These are phyloP conservation scores for Endoconidiophora polonica DNA, from an alignment of 2,329 filamentous ascomycete genomes.

Conservation along the genomic window DNA sequence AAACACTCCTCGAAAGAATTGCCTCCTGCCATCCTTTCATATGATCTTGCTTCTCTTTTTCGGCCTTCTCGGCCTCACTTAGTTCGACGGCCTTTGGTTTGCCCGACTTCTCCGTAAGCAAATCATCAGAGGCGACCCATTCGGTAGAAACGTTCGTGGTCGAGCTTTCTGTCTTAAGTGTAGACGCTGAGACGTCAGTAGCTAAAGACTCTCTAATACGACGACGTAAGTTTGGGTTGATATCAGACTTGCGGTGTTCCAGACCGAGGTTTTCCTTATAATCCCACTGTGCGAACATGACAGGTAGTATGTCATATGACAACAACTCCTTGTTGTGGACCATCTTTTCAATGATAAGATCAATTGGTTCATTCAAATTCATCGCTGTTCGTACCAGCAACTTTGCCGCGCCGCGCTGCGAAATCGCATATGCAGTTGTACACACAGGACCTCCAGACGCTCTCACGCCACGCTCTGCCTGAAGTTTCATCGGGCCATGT, in stretches of 20 bases:
- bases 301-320: constrained; percentile 16
- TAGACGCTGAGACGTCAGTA: too few relatives aligned
- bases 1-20: background rate
- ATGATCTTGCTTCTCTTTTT: background rate
- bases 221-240: too few relatives aligned
- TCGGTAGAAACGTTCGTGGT: too few relatives aligned
- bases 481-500: constrained; percentile 8
- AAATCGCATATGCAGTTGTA: constrained; percentile 18
- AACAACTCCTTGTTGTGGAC: constrained; percentile 15
- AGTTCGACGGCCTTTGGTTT: background rate
- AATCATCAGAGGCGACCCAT: too few relatives aligned
- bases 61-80: background rate
- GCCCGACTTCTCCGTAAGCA: too few relatives aligned
- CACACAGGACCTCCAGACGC: constrained; percentile 16
- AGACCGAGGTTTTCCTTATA: constrained; percentile 16
- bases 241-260: constrained; percentile 13
- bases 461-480: constrained; percentile 16
- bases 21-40: constrained; percentile 3
- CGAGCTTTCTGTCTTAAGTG: too few relatives aligned
- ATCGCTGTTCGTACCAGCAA: constrained; percentile 15
- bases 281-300: constrained; percentile 18
- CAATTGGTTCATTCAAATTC: constrained; percentile 17
- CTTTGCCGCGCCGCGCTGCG: constrained; percentile 18
- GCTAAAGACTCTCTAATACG: too few relatives aligned
- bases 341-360: constrained; percentile 17